Conservation (phyloP, 2,329 filamentous ascomycete genomes). For the Sporothrix phasma region DNA sequence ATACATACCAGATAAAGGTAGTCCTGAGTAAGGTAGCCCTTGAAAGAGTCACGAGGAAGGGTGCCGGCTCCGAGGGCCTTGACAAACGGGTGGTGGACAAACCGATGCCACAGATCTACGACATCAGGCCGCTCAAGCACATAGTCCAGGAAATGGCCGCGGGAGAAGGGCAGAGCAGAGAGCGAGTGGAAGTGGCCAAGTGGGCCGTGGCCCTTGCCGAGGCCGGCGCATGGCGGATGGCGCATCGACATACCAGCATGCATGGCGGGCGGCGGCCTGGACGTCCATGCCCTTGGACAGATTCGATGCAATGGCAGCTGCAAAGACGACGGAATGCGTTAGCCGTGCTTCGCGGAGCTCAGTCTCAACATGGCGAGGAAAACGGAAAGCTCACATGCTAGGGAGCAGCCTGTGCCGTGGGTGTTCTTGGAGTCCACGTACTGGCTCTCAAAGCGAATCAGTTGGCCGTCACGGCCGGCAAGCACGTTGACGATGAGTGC, state of each 20-base stretch:
- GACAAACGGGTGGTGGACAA: slow-evolving; percentile 77
- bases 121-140: slow-evolving; percentile 67
- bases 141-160: slow-evolving; percentile 75
- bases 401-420: slow-evolving; percentile 88
- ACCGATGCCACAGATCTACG: slow-evolving; percentile 60
- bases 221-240: slow-evolving; percentile 52
- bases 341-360: too few species aligned
- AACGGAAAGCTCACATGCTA: slow-evolving; percentile 56
- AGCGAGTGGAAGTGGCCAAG: slow-evolving; percentile 71
- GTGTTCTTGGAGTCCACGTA: slow-evolving; percentile 71
- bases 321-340: not conserved
- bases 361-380: too few species aligned
- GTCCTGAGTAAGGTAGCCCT: slow-evolving; percentile 82
- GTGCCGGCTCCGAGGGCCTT: slow-evolving; percentile 64
- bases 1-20: slow-evolving; percentile 69
- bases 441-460: slow-evolving; percentile 55
- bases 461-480: slow-evolving; percentile 44
- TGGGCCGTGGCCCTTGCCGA: slow-evolving; percentile 60
- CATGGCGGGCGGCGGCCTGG: slow-evolving; percentile 51
- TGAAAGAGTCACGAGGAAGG: slow-evolving; percentile 68
- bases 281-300: slow-evolving; percentile 50
- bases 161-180: slow-evolving; percentile 55
- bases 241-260: slow-evolving; percentile 62
- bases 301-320: slow-evolving; percentile 66
- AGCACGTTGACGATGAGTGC: slow-evolving; percentile 69